phyloP scores from a whole-genome alignment of 306 rosid genomes.

The Chamaecrista fasciculata region DNA sequence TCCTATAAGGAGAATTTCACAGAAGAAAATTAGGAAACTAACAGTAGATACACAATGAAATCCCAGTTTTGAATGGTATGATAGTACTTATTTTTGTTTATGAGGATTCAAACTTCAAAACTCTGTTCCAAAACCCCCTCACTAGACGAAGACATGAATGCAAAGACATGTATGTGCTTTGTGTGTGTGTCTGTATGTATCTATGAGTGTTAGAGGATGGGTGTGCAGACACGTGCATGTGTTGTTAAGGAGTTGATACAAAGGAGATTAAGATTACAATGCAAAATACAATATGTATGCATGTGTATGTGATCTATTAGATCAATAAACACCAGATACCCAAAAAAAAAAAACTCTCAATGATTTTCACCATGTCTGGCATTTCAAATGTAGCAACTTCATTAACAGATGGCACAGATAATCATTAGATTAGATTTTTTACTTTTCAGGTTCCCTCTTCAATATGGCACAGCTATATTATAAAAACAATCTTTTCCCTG shows the following conservation, averaged over 20 bases:
- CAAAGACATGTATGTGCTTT: not conserved
- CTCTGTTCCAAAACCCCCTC: not conserved
- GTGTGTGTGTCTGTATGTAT: not conserved
- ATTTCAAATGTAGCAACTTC: constrained; percentile 1
- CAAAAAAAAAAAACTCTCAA: not conserved
- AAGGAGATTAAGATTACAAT: too few relatives aligned
- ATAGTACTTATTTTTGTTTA: constrained; percentile 7
- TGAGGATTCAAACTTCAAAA: constrained; percentile 1
- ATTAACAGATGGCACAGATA: not conserved
- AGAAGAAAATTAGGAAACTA: constrained; percentile 23
- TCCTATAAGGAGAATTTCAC: constrained; percentile 51
- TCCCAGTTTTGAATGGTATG: constrained; percentile 16
- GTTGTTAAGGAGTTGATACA: not conserved
- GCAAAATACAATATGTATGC: constrained; percentile 10
- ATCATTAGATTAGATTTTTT: not conserved
- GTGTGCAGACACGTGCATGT: not conserved
- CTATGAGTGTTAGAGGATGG: not conserved
- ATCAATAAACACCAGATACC: constrained; percentile 2
- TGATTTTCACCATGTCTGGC: constrained; percentile 13
- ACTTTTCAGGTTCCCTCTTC: constrained; percentile 21
- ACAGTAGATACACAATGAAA: constrained; percentile 5
- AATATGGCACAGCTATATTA: not conserved
- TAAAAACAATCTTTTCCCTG: constrained; percentile 17
- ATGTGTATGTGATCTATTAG: constrained; percentile 9
- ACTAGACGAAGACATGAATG: constrained; percentile 23